These are phyloP conservation scores for Pittosporum tobira DNA, from an alignment of 129 eudicot species.

Conservation along the genomic window DNA sequence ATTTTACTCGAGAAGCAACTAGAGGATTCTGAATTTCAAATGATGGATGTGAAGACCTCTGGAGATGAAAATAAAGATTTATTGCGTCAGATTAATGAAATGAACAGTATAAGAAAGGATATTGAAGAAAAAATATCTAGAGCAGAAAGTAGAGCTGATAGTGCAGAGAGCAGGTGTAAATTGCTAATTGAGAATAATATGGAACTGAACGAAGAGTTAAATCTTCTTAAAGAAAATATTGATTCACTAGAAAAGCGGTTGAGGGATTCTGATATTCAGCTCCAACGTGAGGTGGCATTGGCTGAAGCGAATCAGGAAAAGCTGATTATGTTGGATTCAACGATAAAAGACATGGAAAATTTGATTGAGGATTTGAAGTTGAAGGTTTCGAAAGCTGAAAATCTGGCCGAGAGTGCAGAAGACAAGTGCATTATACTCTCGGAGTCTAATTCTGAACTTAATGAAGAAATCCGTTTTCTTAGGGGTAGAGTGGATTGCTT, in stretches of 20 bases:
- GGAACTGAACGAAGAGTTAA: constrained; percentile 37
- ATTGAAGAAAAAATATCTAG: constrained; percentile 18
- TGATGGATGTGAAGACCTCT: constrained; percentile 21
- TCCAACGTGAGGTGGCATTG: constrained; percentile 52
- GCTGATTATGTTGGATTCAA: constrained; percentile 44
- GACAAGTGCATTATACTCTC: constrained; percentile 70
- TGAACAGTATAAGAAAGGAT: constrained; percentile 16
- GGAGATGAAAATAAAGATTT: constrained; percentile 18
- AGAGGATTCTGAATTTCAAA: constrained; percentile 21
- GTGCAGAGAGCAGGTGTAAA: constrained; percentile 47
- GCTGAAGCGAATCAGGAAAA: constrained; percentile 76
- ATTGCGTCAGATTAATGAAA: constrained; percentile 13
- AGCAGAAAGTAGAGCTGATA: constrained; percentile 46
- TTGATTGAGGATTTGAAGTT: constrained; percentile 51
- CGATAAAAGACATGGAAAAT: constrained; percentile 65
- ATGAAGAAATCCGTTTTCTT: constrained; percentile 40
- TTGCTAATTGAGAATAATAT: constrained; percentile 36
- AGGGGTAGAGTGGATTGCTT: constrained; percentile 37
- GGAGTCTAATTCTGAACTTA: constrained; percentile 50
- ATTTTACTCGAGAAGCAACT: constrained; percentile 19
- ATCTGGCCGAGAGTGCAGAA: constrained; percentile 47
- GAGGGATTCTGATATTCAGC: constrained; percentile 48
- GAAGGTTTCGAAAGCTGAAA: constrained; percentile 44
- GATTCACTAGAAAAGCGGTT: constrained; percentile 53
- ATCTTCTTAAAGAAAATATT: constrained; percentile 29